Percentiles rank a stretch among this genome's conserved stretches.
These are phyloP conservation scores for Leccinum barrowsii DNA, from an alignment of 768 basidiomycete genomes.

Conservation along the genomic window DNA sequence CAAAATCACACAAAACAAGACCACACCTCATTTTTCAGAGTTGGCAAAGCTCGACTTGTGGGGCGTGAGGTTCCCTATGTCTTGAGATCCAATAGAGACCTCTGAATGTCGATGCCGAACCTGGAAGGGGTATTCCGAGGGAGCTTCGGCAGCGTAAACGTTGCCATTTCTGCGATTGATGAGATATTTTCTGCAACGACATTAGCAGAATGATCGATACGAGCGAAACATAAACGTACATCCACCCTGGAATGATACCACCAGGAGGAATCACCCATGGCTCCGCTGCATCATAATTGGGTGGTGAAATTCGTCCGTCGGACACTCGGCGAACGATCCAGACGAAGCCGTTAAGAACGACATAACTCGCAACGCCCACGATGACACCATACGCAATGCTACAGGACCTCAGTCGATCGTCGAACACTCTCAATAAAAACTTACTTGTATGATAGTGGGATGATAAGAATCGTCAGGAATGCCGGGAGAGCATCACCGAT, in stretches of 20 bases:
- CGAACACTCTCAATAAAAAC: constrained; percentile 15
- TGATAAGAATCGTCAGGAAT: constrained; percentile 77
- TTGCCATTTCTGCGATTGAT: constrained; percentile 9
- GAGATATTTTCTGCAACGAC: constrained; percentile 24
- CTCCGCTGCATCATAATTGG: constrained; percentile 62
- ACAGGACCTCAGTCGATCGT: constrained; percentile 6
- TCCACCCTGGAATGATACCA: constrained; percentile 63
- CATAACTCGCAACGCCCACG: constrained; percentile 67
- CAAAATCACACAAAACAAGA: not conserved
- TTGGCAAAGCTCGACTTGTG: constrained; percentile 25
- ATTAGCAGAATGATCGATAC: not conserved
- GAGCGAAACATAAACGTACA: constrained; percentile 40
- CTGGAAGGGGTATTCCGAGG: constrained; percentile 29
- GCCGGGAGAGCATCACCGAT: constrained; percentile 85
- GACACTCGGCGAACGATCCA: constrained; percentile 51
- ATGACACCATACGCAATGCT: constrained; percentile 92
- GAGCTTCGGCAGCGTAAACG: not conserved
- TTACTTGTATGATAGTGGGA: constrained; percentile 76
- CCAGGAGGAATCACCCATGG: constrained; percentile 72
- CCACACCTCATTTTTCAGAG: constrained; percentile 24
- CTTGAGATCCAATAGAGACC: constrained; percentile 32
- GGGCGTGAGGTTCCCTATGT: constrained; percentile 22
- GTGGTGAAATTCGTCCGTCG: constrained; percentile 59
- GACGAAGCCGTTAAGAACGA: constrained; percentile 70
- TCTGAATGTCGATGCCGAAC: constrained; percentile 31